Evolutionary conservation across 1,284 basidiomycete species (phyloP).

Genomic region (Ceratobasidium sp.): DNA sequence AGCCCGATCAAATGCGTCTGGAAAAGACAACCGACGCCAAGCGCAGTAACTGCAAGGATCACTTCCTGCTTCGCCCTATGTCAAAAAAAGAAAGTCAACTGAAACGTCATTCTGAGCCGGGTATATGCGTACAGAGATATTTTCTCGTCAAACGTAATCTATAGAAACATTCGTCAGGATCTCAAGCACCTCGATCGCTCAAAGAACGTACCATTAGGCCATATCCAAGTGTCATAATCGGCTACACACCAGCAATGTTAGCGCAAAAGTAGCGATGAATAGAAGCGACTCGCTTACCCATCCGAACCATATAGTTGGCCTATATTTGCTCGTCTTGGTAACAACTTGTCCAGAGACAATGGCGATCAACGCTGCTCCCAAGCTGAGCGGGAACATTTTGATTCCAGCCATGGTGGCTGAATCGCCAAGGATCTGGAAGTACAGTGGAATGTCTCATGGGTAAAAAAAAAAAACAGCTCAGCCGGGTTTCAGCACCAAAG

Average conservation of each 20-base stretch:
- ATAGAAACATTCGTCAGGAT: not conserved
- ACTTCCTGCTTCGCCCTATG: conserved; percentile 44
- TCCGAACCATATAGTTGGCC: conserved; percentile 49
- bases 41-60: conserved; percentile 44
- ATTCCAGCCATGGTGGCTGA: conserved; percentile 55
- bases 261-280: not conserved
- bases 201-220: conserved; percentile 48
- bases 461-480: not conserved
- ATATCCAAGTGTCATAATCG: conserved; percentile 49
- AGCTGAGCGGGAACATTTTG: conserved; percentile 54
- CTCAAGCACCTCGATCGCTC: not conserved
- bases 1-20: conserved; percentile 47
- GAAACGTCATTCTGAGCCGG: not conserved
- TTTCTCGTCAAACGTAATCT: conserved; percentile 36
- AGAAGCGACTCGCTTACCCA: conserved; percentile 33
- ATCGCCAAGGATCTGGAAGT: conserved; percentile 55
- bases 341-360: conserved; percentile 53
- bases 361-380: conserved; percentile 51
- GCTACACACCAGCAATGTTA: not conserved
- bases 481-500: not conserved
- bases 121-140: conserved; percentile 12
- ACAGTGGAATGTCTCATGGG: conserved; percentile 50
- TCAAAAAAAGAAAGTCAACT: not conserved
- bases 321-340: conserved; percentile 50
- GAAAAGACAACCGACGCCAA: conserved; percentile 46